Percentiles rank a stretch among this genome's conserved stretches.
Evolutionary conservation across 768 basidiomycete genomes (phyloP).

Genomic region (Naganishia vishniacii): DNA sequence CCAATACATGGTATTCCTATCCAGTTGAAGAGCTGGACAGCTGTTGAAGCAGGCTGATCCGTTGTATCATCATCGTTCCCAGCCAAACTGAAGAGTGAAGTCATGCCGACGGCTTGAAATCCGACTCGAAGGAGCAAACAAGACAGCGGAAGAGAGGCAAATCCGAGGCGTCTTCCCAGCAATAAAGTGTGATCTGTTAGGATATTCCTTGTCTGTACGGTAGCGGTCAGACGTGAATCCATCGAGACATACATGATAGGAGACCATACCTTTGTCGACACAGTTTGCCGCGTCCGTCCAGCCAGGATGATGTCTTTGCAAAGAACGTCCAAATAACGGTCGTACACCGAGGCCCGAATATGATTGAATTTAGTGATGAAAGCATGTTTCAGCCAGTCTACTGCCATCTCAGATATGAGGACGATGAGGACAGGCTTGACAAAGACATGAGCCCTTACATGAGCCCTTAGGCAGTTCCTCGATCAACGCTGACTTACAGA

Average conservation of each 20-base stretch:
- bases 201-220: slow-evolving; percentile 22
- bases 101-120: slow-evolving; percentile 51
- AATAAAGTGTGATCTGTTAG: slow-evolving; percentile 94
- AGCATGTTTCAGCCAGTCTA: slow-evolving; percentile 98
- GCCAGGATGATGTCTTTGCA: slow-evolving; percentile 80
- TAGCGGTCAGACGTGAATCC: too few relatives aligned
- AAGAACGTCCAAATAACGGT: slow-evolving; percentile 87
- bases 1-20: slow-evolving; percentile 20
- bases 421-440: slow-evolving; percentile 86
- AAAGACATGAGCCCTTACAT: background rate
- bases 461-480: background rate
- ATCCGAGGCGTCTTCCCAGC: slow-evolving; percentile 86
- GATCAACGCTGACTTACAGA: slow-evolving; percentile 56
- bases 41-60: background rate
- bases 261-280: slow-evolving; percentile 14
- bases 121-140: slow-evolving; percentile 57
- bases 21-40: slow-evolving; percentile 53
- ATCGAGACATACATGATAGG: too few relatives aligned
- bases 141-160: slow-evolving; percentile 84
- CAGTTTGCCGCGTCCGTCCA: slow-evolving; percentile 56
- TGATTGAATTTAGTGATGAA: slow-evolving; percentile 99
- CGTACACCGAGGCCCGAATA: slow-evolving; percentile 89
- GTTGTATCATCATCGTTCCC: background rate
- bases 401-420: slow-evolving; percentile 80
- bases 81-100: slow-evolving; percentile 11